These are phyloP conservation scores for Sophora flavescens DNA, from an alignment of 306 rosid genomes.

Conservation along the genomic window DNA sequence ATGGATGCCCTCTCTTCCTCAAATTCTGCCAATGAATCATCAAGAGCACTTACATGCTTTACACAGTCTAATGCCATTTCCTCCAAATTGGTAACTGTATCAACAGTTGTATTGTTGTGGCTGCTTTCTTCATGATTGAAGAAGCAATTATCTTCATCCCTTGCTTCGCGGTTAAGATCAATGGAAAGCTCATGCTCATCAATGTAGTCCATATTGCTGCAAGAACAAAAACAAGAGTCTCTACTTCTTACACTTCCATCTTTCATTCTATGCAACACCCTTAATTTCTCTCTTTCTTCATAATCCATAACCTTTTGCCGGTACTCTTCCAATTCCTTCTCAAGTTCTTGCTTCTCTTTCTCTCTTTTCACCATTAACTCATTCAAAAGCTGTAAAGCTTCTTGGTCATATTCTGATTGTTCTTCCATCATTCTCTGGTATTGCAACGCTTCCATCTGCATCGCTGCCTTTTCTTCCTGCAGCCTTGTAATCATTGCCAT, in stretches of 20 bases:
- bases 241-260: conserved; percentile 65
- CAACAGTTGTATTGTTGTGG: conserved; percentile 42
- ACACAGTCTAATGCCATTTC: conserved; percentile 76
- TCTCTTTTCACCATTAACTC: conserved; percentile 81
- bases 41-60: conserved; percentile 64
- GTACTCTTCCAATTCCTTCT: conserved; percentile 69
- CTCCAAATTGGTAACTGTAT: conserved; percentile 58
- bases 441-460: conserved; percentile 93
- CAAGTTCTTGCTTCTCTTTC: conserved; percentile 79
- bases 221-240: conserved; percentile 62
- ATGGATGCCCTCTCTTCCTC: conserved; percentile 78
- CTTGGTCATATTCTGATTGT: conserved; percentile 89
- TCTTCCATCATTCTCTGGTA: conserved; percentile 96
- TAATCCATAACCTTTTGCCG: conserved; percentile 63
- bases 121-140: conserved; percentile 44
- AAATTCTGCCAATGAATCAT: conserved; percentile 67
- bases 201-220: conserved; percentile 58
- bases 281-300: conserved; percentile 69
- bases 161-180: conserved; percentile 61
- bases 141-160: conserved; percentile 53
- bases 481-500: conserved; percentile 96
- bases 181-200: conserved; percentile 67
- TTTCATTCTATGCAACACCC: conserved; percentile 60
- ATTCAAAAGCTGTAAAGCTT: conserved; percentile 83
- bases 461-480: conserved; percentile 87